Evolutionary conservation across 2,329 filamentous ascomycete species (phyloP), one percentile per base, ranked within the genome.

Genomic region (Pseudogymnoascus sp.): DNA sequence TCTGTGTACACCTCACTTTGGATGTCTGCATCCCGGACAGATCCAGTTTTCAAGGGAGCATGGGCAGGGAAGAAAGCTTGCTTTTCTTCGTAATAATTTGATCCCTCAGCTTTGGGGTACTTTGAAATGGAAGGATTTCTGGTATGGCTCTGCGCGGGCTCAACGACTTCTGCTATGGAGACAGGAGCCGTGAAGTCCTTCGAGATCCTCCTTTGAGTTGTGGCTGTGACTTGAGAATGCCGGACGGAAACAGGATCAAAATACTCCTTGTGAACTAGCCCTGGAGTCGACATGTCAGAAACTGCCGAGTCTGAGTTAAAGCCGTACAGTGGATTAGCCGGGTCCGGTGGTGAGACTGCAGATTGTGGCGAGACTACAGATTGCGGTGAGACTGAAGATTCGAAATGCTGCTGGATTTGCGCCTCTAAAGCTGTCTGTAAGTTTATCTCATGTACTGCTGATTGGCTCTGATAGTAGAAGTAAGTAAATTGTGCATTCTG

Each of bases 91-190:
- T 55, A 55, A 21, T 55, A 31, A 9, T 33, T 33, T 8, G 48
- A n/a, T 3, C 10, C 15, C 42, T 61, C 25, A 36, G 13, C 15
- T 40, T 31, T 25, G 59, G 40, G 21, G n/a, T 58, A 15, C 15
- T 58, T 18, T 18, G 48, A n/a, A 61, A 45, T n/a, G n/a, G 61
- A 21, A 29, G 61, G 21, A 21, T 48, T 63, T 39, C 60, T 58
- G 25, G 9, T 4, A 15, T 55, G 29, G 29, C 5, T 9, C 12
- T 18, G 48, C 18, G 29, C 15, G 3, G n/a, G 29, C 1, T 5
- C n/a, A 18, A 55, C 48, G n/a, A 55, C 48, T 18, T 33, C 48
- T 4, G 48, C 48, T 33, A 55, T 55, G 33, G 48, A 45, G 27
- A 21, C 40, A 45, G 40, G 10, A 45, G 40, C 7, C 5, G 40